These are phyloP conservation scores for Rugosomyces carneus DNA, from an alignment of 1,284 basidiomycete species.

Conservation along the genomic window DNA sequence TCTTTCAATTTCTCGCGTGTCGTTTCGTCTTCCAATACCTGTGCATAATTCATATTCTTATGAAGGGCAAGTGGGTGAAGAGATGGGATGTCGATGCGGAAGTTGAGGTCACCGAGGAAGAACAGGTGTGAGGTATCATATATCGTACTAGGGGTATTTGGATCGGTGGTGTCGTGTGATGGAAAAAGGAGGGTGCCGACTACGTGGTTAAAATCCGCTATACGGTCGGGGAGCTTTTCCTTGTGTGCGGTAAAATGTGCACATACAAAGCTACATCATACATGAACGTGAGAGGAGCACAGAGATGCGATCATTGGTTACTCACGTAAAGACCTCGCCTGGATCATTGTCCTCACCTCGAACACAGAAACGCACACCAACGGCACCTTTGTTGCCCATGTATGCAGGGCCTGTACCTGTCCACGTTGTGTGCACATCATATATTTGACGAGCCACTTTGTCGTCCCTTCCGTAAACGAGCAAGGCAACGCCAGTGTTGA, in stretches of 20 bases:
- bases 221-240: slow-evolving; percentile 62
- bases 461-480: slow-evolving; percentile 77
- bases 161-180: slow-evolving; percentile 36
- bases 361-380: slow-evolving; percentile 82
- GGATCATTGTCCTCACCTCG: slow-evolving; percentile 43
- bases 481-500: slow-evolving; percentile 76
- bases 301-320: slow-evolving; percentile 16
- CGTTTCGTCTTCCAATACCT: slow-evolving; percentile 43
- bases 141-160: slow-evolving; percentile 49
- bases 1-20: slow-evolving; percentile 62
- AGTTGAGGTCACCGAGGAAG: slow-evolving; percentile 88
- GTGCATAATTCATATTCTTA: slow-evolving; percentile 29
- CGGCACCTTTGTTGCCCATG: slow-evolving; percentile 96
- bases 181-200: slow-evolving; percentile 80
- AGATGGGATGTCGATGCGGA: slow-evolving; percentile 62
- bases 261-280: slow-evolving; percentile 72
- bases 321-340: slow-evolving; percentile 81
- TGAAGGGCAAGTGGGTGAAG: slow-evolving; percentile 36
- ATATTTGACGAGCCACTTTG: slow-evolving; percentile 51
- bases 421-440: slow-evolving; percentile 71
- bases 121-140: slow-evolving; percentile 82
- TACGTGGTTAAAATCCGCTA: slow-evolving; percentile 80
- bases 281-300: slow-evolving; percentile 6
- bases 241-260: slow-evolving; percentile 89
- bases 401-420: slow-evolving; percentile 68